Percentiles rank a stretch among this genome's conserved stretches.
Evolutionary conservation across 495 filamentous ascomycete genomes (phyloP).

Genomic region (Delitschia confertaspora): DNA sequence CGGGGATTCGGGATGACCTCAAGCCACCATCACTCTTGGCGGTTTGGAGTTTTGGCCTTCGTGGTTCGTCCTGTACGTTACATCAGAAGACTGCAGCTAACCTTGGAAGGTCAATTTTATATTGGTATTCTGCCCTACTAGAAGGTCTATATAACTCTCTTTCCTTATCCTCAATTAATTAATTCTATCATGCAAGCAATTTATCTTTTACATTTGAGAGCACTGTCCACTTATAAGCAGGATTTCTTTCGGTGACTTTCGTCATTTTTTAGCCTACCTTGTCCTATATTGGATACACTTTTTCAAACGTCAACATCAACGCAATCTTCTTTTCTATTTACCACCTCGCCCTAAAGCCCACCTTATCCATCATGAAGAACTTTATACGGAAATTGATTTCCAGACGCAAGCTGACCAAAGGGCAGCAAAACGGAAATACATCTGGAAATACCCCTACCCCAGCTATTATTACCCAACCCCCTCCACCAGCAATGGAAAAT

Average conservation of each 20-base stretch:
- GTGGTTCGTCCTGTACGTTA: no score
- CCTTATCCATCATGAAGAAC: conserved; percentile 1
- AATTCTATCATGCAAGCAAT: conserved; percentile 4
- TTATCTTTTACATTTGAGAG: neutral
- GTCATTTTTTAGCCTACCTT: neutral
- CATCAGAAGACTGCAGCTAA: no score
- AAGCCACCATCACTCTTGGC: neutral
- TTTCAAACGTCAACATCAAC: neutral
- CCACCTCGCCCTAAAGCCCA: neutral
- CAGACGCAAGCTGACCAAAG: conserved; percentile 5
- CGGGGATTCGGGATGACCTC: conserved; percentile 23
- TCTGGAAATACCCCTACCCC: no score
- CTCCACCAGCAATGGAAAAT: no score
- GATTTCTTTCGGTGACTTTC: conserved; percentile 5
- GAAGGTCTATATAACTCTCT: conserved; percentile 11
- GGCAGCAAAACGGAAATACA: neutral
- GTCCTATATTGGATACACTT: no score
- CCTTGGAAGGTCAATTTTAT: no score
- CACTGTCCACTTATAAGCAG: no score
- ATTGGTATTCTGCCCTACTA: no score
- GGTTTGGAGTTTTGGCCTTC: conserved; percentile 4
- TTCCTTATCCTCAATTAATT: neutral
- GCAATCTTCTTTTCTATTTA: neutral
- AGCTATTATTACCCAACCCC: conserved; percentile 5
- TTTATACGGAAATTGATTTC: conserved; percentile 6